These are phyloP conservation scores for Phytopythium delawarense DNA, from an alignment of 352 stramenopile species.

Conservation along the genomic window DNA sequence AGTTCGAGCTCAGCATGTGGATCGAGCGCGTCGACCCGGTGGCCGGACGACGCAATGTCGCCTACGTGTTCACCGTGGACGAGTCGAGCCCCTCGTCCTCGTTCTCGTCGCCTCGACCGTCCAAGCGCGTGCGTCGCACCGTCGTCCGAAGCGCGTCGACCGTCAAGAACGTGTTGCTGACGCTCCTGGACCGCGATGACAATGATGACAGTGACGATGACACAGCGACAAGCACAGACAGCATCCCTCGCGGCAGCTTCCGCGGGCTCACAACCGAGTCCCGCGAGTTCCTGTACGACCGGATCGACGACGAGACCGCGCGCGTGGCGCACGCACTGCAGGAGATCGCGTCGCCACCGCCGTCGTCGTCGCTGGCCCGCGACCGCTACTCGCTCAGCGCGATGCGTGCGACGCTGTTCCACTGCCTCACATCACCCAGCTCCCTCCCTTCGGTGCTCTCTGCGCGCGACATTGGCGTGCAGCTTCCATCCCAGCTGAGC, in stretches of 20 bases:
- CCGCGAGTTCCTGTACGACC: conserved; percentile 61
- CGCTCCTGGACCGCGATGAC: conserved; percentile 25
- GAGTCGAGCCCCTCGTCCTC: conserved; percentile 10
- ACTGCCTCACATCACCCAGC: conserved; percentile 53
- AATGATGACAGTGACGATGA: background rate
- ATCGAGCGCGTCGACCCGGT: conserved; percentile 60
- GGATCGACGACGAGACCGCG: conserved; percentile 53
- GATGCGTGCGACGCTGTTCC: conserved; percentile 36
- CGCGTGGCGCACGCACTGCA: conserved; percentile 40
- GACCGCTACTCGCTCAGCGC: conserved; percentile 7
- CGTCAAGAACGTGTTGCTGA: conserved; percentile 53
- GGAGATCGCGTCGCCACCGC: conserved; percentile 19
- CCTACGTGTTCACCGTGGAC: conserved; percentile 58
- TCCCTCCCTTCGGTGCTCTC: conserved; percentile 33
- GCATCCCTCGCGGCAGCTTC: conserved; percentile 21
- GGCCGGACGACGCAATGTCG: conserved; percentile 55
- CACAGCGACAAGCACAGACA: conserved; percentile 9
- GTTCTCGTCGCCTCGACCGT: background rate
- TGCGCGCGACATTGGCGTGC: conserved; percentile 56
- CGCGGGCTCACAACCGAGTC: conserved; percentile 52
- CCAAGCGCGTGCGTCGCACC: conserved; percentile 16
- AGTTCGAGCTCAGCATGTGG: conserved; percentile 64
- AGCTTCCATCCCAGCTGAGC: conserved; percentile 40
- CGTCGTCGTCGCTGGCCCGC: background rate
- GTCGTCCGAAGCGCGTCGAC: conserved; percentile 59